Evolutionary conservation across 2,329 filamentous ascomycete species (phyloP).

Genomic region (Penicillium corylophilum): DNA sequence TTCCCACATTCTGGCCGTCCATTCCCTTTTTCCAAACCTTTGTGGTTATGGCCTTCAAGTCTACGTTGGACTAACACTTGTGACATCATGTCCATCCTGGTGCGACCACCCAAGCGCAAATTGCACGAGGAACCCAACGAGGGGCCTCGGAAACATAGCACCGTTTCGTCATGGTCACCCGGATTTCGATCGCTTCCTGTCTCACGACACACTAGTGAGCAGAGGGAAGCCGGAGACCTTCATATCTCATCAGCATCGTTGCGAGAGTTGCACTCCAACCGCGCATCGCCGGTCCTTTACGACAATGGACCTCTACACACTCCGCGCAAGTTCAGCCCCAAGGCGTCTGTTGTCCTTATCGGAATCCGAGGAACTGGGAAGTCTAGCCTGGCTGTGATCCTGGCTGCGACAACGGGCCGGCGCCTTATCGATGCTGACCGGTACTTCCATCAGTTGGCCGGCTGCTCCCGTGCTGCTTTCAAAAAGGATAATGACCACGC

Average conservation of each 20-base stretch:
- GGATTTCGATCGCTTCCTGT: constrained; percentile 3
- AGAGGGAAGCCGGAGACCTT: constrained; percentile 20
- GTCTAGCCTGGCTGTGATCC: constrained; percentile 72
- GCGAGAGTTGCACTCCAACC: constrained; percentile 28
- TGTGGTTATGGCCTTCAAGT: constrained; percentile 14
- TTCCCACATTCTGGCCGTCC: neutral
- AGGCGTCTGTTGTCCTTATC: constrained; percentile 70
- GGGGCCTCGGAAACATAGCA: constrained; percentile 16
- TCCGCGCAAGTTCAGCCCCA: constrained; percentile 50
- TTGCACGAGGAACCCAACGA: constrained; percentile 26
- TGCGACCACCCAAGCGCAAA: constrained; percentile 34
- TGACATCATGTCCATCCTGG: constrained; percentile 34
- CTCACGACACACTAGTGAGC: constrained; percentile 19
- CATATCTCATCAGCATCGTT: constrained; percentile 18
- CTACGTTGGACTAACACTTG: neutral
- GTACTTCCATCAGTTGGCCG: constrained; percentile 64
- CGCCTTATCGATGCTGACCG: constrained; percentile 69
- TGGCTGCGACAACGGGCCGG: constrained; percentile 67
- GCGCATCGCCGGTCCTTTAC: constrained; percentile 29
- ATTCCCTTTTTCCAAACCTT: neutral
- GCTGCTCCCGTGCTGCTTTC: constrained; percentile 62
- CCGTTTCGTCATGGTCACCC: neutral
- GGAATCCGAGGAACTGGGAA: constrained; percentile 74
- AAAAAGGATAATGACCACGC: constrained; percentile 61
- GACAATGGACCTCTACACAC: constrained; percentile 27